Percentiles rank a stretch among this genome's conserved stretches.
These are phyloP conservation scores for Flaveria brownii DNA, from an alignment of 129 eudicot species.

Conservation along the genomic window DNA sequence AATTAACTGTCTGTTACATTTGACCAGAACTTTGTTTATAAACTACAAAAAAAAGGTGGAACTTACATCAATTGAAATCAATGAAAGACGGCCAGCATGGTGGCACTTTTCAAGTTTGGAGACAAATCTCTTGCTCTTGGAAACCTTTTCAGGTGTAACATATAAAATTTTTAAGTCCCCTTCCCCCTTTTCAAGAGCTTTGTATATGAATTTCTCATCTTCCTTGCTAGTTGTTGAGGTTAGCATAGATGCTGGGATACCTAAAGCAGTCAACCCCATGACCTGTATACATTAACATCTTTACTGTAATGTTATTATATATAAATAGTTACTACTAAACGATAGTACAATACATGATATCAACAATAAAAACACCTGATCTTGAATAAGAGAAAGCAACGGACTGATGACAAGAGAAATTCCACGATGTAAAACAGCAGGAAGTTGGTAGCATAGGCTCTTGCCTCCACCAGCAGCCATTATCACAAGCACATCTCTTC, in stretches of 20 bases:
- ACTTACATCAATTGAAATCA: slow-evolving; percentile 88
- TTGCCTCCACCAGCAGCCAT: slow-evolving; percentile 99
- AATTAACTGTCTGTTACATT: neutral
- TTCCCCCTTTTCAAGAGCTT: slow-evolving; percentile 94
- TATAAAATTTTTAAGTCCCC: slow-evolving; percentile 85
- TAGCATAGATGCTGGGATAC: slow-evolving; percentile 91
- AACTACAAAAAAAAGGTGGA: slow-evolving; percentile 11
- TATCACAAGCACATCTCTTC: slow-evolving; percentile 90
- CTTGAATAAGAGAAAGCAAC: slow-evolving; percentile 96
- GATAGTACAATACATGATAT: neutral
- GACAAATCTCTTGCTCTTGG: slow-evolving; percentile 97
- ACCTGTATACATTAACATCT: slow-evolving; percentile 51
- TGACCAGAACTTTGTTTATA: neutral
- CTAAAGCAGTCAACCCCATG: slow-evolving; percentile 99
- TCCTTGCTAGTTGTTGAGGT: slow-evolving; percentile 96
- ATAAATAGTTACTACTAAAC: neutral
- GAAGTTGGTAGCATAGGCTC: slow-evolving; percentile 99
- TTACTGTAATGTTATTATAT: neutral
- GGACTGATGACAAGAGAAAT: slow-evolving; percentile 94
- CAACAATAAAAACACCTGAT: slow-evolving; percentile 58
- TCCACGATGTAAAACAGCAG: slow-evolving; percentile 80
- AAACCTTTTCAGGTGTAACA: slow-evolving; percentile 94
- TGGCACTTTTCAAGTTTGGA: slow-evolving; percentile 98
- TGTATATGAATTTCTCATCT: slow-evolving; percentile 81
- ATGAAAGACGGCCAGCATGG: slow-evolving; percentile 89